Evolutionary conservation across 2,329 filamentous ascomycete genomes (phyloP).

Genomic region (Pseudopyricularia cyperi): DNA sequence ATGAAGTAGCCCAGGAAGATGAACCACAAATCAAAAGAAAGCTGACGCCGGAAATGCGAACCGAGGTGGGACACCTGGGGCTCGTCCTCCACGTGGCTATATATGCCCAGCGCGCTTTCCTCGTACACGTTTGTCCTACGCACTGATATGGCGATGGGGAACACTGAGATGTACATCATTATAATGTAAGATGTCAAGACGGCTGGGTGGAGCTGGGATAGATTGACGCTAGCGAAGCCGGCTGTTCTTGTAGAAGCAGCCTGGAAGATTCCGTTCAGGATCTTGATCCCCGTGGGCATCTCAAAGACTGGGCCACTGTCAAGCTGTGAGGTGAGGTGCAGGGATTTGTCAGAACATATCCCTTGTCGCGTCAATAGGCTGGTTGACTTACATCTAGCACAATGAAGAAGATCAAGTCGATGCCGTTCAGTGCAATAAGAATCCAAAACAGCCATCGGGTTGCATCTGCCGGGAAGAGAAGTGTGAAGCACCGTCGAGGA

Average conservation of each 20-base stretch:
- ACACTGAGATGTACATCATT: constrained; percentile 99
- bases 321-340: constrained; percentile 35
- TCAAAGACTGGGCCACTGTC: constrained; percentile 55
- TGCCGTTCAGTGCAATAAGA: constrained; percentile 64
- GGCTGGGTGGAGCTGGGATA: constrained; percentile 70
- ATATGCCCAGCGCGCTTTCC: constrained; percentile 72
- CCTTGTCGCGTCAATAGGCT: neutral
- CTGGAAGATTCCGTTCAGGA: constrained; percentile 83
- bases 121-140: constrained; percentile 94
- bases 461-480: constrained; percentile 78
- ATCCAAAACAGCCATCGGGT: constrained; percentile 96
- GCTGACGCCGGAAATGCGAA: constrained; percentile 78
- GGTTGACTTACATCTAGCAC: constrained; percentile 62
- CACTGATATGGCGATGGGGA: constrained; percentile 90
- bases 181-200: constrained; percentile 90
- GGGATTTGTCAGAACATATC: constrained; percentile 1
- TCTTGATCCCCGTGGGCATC: constrained; percentile 58
- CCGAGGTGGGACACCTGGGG: constrained; percentile 72
- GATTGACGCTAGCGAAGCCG: constrained; percentile 71
- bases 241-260: constrained; percentile 82
- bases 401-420: constrained; percentile 85
- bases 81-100: constrained; percentile 33
- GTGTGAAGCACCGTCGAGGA: constrained; percentile 87
- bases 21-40: constrained; percentile 97
- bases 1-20: constrained; percentile 90